Base-by-base conservation (phyloP, 495 filamentous ascomycete genomes). In the Coniosporium apollinis region DNA sequence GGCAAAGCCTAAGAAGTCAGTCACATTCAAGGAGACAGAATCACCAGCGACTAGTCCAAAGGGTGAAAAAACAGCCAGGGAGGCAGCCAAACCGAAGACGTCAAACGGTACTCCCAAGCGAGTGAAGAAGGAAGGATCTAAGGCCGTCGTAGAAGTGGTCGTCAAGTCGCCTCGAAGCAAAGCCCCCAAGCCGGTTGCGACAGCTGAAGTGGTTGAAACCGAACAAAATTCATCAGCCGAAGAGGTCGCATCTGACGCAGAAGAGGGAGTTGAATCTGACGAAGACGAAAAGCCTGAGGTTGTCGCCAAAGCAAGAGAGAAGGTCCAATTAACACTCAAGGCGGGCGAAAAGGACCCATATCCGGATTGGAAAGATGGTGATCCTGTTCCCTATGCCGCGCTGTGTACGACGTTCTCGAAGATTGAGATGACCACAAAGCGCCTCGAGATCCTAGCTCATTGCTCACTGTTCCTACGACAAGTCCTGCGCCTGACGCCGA, bases 381-480 rank as follows among this genome's bases (percentile, higher is more conserved):
- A 80, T 28, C 82, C 86, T 19, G 82, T 94, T 0, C 89, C 89
- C 8, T 97, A 96, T 45, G 91, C 86, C 19, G 89, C 91, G 22
- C 67, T 97, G 16, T 94, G 89, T 51, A 83, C 73, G 5, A 94
- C 89, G 0, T 96, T 97, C 51, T 92, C 83, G 11, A 67, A 92
- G 18, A 72, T 94, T 31, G 89, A 97, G 50, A 70, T 89, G 62
- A 97, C 87, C 0, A 80, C 81, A 3, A 96, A 96, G 51, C 70
- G 89, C 18, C 60, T 97, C 8, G 62, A 78, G 28, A 97, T 96
- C 34, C 62, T 78, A 33, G 77, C 85, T 4, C 74, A 93, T 50
- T 94, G 86, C 51, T 79, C 86, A 2, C 64, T 83, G 2, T 94
- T 97, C 49, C 69, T 96, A 19, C 78, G 82, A 7, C 89, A 97